These are phyloP conservation scores for Nosema muscidifuracis DNA, from an alignment of 371 early-diverging fungal species.

Conservation along the genomic window DNA sequence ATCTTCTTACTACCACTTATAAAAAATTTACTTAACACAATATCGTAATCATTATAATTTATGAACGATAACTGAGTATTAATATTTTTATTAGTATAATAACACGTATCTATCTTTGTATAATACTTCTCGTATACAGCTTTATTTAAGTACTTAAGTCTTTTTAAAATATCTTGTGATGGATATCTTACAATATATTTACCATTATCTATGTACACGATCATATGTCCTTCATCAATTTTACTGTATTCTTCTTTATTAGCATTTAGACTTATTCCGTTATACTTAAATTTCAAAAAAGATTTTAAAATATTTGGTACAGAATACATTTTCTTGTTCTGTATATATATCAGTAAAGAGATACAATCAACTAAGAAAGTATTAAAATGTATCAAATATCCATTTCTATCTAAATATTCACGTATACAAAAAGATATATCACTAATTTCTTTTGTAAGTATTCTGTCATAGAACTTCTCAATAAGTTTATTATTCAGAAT, in stretches of 20 bases:
- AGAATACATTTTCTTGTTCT: not conserved
- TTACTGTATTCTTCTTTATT: not conserved
- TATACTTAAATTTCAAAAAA: not conserved
- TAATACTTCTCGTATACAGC: not conserved
- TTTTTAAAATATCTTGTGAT: not conserved
- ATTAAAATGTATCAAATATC: not conserved
- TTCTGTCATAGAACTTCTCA: not conserved
- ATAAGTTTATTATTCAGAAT: not conserved
- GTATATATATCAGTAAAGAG: not conserved
- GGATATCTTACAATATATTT: not conserved
- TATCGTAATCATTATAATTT: slow-evolving; percentile 1
- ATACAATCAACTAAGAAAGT: not conserved
- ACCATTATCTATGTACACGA: not conserved
- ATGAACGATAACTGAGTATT: not conserved
- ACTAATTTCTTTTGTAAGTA: not conserved
- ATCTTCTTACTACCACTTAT: not conserved
- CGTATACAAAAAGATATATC: slow-evolving; percentile 6
- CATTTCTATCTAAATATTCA: slow-evolving; percentile 17
- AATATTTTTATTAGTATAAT: not conserved
- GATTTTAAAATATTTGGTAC: not conserved
- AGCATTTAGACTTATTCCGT: not conserved
- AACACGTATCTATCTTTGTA: not conserved
- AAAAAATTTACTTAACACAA: not conserved
- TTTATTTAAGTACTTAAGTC: not conserved
- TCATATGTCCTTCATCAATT: not conserved